Evolutionary conservation across 768 basidiomycete species (phyloP).

Genomic region (Tephrocybe sp.): DNA sequence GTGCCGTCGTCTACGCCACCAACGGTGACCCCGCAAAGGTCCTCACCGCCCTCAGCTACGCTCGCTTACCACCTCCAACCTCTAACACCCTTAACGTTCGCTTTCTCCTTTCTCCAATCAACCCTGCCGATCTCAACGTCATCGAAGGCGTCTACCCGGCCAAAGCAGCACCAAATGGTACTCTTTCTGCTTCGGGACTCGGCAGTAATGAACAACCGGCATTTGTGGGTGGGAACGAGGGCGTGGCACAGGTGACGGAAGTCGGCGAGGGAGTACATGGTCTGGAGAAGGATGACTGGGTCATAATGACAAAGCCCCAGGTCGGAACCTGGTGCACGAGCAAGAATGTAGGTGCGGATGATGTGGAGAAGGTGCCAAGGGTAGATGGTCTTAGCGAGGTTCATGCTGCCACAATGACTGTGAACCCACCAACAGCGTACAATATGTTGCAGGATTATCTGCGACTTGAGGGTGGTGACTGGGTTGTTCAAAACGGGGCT

Average conservation of each 20-base stretch:
- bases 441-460: conserved; percentile 79
- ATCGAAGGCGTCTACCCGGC: conserved; percentile 82
- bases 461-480: conserved; percentile 64
- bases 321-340: conserved; percentile 74
- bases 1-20: conserved; percentile 64
- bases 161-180: conserved; percentile 45
- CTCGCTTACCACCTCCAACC: conserved; percentile 50
- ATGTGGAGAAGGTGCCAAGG: conserved; percentile 62
- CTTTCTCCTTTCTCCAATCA: conserved; percentile 72
- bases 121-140: conserved; percentile 81
- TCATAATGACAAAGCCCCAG: conserved; percentile 68
- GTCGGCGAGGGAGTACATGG: conserved; percentile 55
- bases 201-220: conserved; percentile 36
- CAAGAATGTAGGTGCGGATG: conserved; percentile 50
- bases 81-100: conserved; percentile 63
- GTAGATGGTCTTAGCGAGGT: conserved; percentile 49
- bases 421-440: conserved; percentile 84
- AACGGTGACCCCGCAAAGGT: conserved; percentile 66
- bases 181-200: conserved; percentile 31
- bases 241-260: conserved; percentile 63
- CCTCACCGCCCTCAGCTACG: conserved; percentile 52
- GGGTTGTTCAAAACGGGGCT: conserved; percentile 84
- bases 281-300: conserved; percentile 66
- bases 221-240: conserved; percentile 78
- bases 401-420: conserved; percentile 76